Percentiles rank a stretch among this genome's conserved stretches.
These are phyloP conservation scores for Eucalyptus polyanthemos DNA, from an alignment of 345 rosid genomes.

Conservation along the genomic window DNA sequence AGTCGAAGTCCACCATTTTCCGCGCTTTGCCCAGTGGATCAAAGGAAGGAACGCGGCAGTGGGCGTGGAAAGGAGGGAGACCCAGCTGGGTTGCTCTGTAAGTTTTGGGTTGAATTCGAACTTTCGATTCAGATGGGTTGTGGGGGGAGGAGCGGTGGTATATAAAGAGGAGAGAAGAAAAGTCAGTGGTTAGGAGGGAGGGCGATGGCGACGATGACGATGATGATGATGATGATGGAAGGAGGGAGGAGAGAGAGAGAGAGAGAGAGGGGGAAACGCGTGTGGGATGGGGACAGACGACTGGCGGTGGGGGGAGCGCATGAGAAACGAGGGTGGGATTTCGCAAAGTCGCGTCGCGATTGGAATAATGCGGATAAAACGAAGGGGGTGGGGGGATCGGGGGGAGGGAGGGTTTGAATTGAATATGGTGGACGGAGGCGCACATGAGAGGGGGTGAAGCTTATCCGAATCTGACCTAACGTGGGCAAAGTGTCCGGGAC, in stretches of 20 bases:
- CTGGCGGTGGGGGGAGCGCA: neutral
- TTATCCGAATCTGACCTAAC: neutral
- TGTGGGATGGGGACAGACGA: neutral
- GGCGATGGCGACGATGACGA: neutral
- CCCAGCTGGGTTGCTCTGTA: neutral
- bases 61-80: neutral
- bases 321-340: neutral
- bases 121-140: neutral
- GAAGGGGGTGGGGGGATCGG: neutral
- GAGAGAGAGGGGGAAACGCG: neutral
- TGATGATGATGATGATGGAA: neutral
- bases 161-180: neutral
- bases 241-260: neutral
- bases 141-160: neutral
- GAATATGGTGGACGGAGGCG: neutral
- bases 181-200: neutral
- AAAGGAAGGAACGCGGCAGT: neutral
- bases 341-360: neutral
- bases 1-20: slow-evolving; percentile 60
- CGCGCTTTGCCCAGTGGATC: rapidly evolving
- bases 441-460: neutral
- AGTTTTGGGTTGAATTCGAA: neutral
- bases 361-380: neutral
- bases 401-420: neutral
- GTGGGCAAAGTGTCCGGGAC: neutral